Conservation (phyloP, 768 basidiomycete genomes). For the Mycena maculata region DNA sequence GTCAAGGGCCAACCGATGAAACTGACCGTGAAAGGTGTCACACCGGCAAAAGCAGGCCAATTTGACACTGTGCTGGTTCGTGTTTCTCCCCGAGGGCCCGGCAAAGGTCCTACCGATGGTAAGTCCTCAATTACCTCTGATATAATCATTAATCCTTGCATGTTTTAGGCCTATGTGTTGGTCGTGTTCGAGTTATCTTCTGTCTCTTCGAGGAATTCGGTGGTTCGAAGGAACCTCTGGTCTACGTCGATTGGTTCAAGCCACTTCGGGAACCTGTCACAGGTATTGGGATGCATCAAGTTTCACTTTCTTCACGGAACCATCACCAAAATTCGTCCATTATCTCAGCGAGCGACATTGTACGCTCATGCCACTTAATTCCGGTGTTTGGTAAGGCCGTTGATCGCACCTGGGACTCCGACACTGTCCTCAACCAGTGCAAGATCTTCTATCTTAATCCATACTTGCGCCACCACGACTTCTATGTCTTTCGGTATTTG, state of each 20-base stretch:
- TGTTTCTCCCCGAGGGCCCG: not conserved
- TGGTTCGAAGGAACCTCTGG: not conserved
- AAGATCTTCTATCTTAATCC: conserved; percentile 5
- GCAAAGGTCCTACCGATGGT: not conserved
- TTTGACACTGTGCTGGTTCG: no score
- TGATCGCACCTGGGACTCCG: not conserved
- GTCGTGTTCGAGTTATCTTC: conserved; percentile 1
- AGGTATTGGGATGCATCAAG: not conserved
- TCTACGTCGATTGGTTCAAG: conserved; percentile 13
- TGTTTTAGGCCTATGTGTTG: not conserved
- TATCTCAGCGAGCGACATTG: not conserved
- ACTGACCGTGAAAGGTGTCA: no score
- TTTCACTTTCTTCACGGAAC: not conserved
- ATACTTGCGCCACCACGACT: not conserved
- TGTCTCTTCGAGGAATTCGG: not conserved
- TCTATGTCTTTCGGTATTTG: not conserved
- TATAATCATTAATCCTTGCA: not conserved
- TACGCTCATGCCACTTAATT: no score
- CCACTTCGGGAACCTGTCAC: not conserved
- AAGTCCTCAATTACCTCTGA: no score
- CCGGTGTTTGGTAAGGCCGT: not conserved
- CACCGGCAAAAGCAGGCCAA: no score
- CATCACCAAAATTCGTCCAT: not conserved
- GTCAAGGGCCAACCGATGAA: no score
- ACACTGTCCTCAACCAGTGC: not conserved